Evolutionary conservation across 2,329 filamentous ascomycete species (phyloP).

Genomic region (Fusarium irregulare): DNA sequence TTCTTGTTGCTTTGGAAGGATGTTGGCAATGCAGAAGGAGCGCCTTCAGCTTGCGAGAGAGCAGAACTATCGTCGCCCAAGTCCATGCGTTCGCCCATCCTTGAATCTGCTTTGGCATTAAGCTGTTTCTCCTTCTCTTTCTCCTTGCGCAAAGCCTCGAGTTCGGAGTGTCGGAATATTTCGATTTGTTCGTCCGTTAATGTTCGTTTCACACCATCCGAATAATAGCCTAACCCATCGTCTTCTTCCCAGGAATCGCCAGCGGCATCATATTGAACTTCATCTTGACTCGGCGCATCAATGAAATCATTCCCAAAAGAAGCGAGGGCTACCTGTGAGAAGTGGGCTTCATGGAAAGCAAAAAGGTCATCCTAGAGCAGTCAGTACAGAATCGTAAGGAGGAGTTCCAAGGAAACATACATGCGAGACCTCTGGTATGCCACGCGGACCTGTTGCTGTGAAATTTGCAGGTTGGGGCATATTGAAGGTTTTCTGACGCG

Average conservation of each 20-base stretch:
- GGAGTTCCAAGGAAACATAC: slow-evolving; percentile 29
- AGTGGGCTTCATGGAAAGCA: slow-evolving; percentile 70
- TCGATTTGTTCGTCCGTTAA: slow-evolving; percentile 91
- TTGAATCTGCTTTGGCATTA: neutral
- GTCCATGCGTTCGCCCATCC: slow-evolving; percentile 33
- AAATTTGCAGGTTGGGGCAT: slow-evolving; percentile 39
- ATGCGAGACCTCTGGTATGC: slow-evolving; percentile 43
- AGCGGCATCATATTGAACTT: slow-evolving; percentile 47
- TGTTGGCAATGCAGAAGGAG: slow-evolving; percentile 16
- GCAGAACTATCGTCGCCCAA: slow-evolving; percentile 14
- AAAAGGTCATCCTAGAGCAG: slow-evolving; percentile 67
- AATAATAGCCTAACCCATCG: slow-evolving; percentile 83
- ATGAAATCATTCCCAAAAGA: slow-evolving; percentile 62
- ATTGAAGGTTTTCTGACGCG: slow-evolving; percentile 25
- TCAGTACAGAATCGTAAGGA: slow-evolving; percentile 29
- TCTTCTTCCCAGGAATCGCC: slow-evolving; percentile 61
- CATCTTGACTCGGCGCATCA: slow-evolving; percentile 45
- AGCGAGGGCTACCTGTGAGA: slow-evolving; percentile 60
- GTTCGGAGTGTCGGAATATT: slow-evolving; percentile 90
- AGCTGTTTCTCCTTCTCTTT: slow-evolving; percentile 58
- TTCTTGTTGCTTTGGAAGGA: slow-evolving; percentile 43
- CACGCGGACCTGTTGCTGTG: slow-evolving; percentile 20
- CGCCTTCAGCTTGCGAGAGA: slow-evolving; percentile 15
- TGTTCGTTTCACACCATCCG: slow-evolving; percentile 87
- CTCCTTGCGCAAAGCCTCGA: slow-evolving; percentile 75